These are phyloP conservation scores for Penicillium nucicola DNA, from an alignment of 495 filamentous ascomycete species.

Conservation along the genomic window DNA sequence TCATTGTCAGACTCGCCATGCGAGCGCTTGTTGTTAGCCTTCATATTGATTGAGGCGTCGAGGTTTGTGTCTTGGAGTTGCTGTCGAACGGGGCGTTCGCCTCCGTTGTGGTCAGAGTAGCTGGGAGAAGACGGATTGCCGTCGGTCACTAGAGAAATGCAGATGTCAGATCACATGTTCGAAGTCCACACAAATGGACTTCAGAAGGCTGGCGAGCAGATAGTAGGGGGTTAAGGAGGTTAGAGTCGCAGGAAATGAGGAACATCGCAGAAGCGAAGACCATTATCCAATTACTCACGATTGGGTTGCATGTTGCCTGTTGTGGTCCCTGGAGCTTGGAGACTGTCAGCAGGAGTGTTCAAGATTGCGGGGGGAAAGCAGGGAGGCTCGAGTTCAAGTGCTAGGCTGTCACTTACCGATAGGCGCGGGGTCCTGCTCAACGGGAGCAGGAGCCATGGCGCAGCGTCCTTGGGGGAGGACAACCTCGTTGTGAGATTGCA, in stretches of 20 bases:
- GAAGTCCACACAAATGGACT: background rate
- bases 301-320: background rate
- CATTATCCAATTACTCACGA: background rate
- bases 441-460: conserved; percentile 7
- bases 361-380: background rate
- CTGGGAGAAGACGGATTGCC: conserved; percentile 27
- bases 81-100: conserved; percentile 57
- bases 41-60: conserved; percentile 28
- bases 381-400: background rate
- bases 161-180: conserved; percentile 8
- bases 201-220: background rate
- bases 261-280: background rate
- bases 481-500: background rate
- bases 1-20: conserved; percentile 41
- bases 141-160: conserved; percentile 14
- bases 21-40: conserved; percentile 51
- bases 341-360: background rate
- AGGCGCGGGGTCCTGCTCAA: conserved; percentile 8
- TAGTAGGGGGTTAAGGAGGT: background rate
- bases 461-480: conserved; percentile 2
- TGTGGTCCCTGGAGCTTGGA: background rate
- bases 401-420: conserved; percentile 11
- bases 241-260: too few species aligned
- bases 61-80: conserved; percentile 62
- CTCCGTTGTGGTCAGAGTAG: conserved; percentile 46